A percentile compares a stretch with the other conserved stretches of the same genome.
Conservation (phyloP, 1,139 yeast species). For the Candida gigantensis region DNA sequence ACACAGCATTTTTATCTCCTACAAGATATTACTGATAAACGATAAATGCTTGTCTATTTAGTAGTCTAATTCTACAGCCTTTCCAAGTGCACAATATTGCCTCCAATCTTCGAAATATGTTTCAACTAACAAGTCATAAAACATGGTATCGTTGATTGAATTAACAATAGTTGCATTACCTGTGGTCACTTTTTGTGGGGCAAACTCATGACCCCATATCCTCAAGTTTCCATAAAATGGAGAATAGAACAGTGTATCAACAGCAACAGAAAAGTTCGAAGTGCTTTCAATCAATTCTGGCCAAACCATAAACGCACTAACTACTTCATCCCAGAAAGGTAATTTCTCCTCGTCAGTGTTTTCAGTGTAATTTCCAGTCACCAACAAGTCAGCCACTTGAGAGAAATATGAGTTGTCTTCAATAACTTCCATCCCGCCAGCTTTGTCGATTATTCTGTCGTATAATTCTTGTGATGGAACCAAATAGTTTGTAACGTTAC, state of each 20-base stretch:
- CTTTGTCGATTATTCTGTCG: constrained; percentile 31
- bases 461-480: constrained; percentile 39
- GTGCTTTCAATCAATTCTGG: constrained; percentile 31
- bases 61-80: constrained; percentile 3
- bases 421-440: constrained; percentile 27
- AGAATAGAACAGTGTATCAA: constrained; percentile 38
- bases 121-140: constrained; percentile 29
- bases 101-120: constrained; percentile 34
- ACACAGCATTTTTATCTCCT: too few relatives aligned
- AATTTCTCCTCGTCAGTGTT: constrained; percentile 25
- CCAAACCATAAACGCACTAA: constrained; percentile 31
- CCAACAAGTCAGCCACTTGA: constrained; percentile 25
- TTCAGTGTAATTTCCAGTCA: constrained; percentile 32
- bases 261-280: constrained; percentile 29
- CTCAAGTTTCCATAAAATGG: constrained; percentile 42
- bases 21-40: too few relatives aligned
- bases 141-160: constrained; percentile 24
- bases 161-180: constrained; percentile 38
- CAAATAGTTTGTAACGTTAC: constrained; percentile 40
- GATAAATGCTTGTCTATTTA: too few relatives aligned
- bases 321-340: constrained; percentile 45
- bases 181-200: constrained; percentile 28
- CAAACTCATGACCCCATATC: constrained; percentile 30
- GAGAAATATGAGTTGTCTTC: constrained; percentile 24
- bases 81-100: constrained; percentile 26